Evolutionary conservation across 2,329 filamentous ascomycete genomes (phyloP).

Genomic region (Endoconidiophora laricicola): DNA sequence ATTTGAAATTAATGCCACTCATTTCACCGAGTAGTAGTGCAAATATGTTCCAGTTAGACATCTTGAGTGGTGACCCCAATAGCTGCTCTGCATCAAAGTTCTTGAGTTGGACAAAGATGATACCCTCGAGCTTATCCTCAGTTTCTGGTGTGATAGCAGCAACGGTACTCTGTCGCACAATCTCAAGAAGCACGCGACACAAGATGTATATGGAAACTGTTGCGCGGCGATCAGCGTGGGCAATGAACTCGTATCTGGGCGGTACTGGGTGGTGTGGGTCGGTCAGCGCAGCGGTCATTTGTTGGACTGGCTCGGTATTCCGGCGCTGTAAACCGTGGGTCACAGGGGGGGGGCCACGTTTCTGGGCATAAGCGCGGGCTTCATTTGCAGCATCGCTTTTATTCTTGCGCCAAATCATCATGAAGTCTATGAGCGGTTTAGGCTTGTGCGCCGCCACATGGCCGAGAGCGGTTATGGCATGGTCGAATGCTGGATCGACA

Average conservation of each 20-base stretch:
- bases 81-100: constrained; percentile 72
- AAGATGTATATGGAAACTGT: constrained; percentile 93
- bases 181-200: constrained; percentile 82
- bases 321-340: constrained; percentile 42
- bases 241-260: constrained; percentile 39
- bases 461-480: constrained; percentile 80
- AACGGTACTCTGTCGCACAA: constrained; percentile 78
- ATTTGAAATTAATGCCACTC: constrained; percentile 80
- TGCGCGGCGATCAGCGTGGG: constrained; percentile 72
- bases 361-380: constrained; percentile 40
- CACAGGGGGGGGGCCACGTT: too few species aligned
- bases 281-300: constrained; percentile 27
- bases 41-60: constrained; percentile 93
- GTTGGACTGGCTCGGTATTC: constrained; percentile 50
- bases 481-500: constrained; percentile 77
- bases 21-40: constrained; percentile 87
- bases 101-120: constrained; percentile 92
- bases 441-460: constrained; percentile 91
- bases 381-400: constrained; percentile 80
- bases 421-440: constrained; percentile 85
- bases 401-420: constrained; percentile 95
- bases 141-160: constrained; percentile 74
- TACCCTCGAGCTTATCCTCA: constrained; percentile 83
- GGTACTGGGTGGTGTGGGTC: constrained; percentile 24
- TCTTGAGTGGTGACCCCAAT: constrained; percentile 59